Evolutionary conservation across 768 basidiomycete genomes (phyloP), one percentile per base, ranked within the genome.

Genomic region (Mycena crocata): DNA sequence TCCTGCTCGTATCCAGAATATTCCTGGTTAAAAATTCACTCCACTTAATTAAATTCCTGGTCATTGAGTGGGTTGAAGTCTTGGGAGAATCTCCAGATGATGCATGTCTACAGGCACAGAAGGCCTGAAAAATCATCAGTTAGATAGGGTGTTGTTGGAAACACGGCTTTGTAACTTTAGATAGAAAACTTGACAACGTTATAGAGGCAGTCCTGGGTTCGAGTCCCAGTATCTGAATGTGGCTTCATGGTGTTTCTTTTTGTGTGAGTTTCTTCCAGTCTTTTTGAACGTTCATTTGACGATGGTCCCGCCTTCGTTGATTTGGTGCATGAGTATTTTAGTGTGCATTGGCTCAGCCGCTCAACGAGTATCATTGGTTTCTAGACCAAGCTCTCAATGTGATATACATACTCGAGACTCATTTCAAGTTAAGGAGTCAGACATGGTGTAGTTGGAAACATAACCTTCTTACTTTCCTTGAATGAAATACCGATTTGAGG

Each of bases 151-250:
- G 58, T 52, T 32, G 40, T 42, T n/a, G 15, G 49, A 6, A 40
- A 42, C 39, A 50, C 59, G 39, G 59, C 30, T 31, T 52, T n/a
- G n/a, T n/a, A n/a, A n/a, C 40, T 45, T 8, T 24, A 23, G 6
- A 14, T 23, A 4, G 6, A 23, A 9, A 24, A 6, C 23, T 4
- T 23, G n/a, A n/a, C n/a, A n/a, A n/a, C n/a, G n/a, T 24, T 45
- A 6, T 8, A 15, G 40, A 52, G n/a, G 49, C 50, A 40, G 49
- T n/a, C 8, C 39, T 21, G 39, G 59, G 59, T 61, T 61, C 57
- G 57, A 59, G 12, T 59, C 57, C 57, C 34, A 2, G 46, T 17
- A 35, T 59, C 46, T 39, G 57, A 39, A 49, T 59, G 23, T 5
- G 23, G 17, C 17, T 34, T 6, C 30, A n/a, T 2, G n/a, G 12